Evolutionary conservation across 768 basidiomycete species (phyloP).

Genomic region (Jaapia argillacea): DNA sequence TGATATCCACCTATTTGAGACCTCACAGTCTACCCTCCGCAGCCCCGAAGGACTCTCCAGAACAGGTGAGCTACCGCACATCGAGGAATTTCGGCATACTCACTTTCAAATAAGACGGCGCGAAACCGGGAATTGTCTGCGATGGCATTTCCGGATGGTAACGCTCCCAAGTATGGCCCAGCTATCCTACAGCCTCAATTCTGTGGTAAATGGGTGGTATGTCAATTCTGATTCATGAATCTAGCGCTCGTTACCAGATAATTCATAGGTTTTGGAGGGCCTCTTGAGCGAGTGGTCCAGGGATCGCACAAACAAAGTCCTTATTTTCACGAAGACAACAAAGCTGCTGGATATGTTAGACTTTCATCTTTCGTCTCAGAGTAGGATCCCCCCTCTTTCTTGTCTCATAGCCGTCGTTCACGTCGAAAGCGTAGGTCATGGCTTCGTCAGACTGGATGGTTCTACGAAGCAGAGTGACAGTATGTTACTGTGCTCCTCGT

Average conservation of each 20-base stretch:
- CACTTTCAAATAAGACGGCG: conserved; percentile 18
- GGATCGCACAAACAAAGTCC: conserved; percentile 69
- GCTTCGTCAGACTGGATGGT: conserved; percentile 76
- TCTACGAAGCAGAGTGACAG: conserved; percentile 55
- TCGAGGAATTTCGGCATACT: background rate
- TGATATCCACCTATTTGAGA: background rate
- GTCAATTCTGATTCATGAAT: conserved; percentile 13
- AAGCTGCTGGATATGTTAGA: conserved; percentile 83
- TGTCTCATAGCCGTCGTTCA: conserved; percentile 10
- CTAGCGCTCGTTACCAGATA: background rate
- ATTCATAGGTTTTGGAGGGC: conserved; percentile 52
- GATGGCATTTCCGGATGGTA: conserved; percentile 51
- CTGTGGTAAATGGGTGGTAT: conserved; percentile 81
- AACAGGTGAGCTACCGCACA: conserved; percentile 39
- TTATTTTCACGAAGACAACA: conserved; percentile 91
- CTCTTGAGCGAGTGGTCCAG: conserved; percentile 60
- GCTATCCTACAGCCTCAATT: conserved; percentile 54
- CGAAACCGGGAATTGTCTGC: conserved; percentile 55
- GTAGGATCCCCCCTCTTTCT: conserved; percentile 23
- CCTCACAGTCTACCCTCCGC: background rate
- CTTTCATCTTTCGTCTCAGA: conserved; percentile 51
- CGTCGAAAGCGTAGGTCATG: conserved; percentile 25
- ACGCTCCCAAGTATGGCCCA: conserved; percentile 47
- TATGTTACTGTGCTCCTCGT: conserved; percentile 27
- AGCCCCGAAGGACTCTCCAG: conserved; percentile 62